phyloP scores from a whole-genome alignment of 805 yeast species.

The Saturnispora diversa region DNA sequence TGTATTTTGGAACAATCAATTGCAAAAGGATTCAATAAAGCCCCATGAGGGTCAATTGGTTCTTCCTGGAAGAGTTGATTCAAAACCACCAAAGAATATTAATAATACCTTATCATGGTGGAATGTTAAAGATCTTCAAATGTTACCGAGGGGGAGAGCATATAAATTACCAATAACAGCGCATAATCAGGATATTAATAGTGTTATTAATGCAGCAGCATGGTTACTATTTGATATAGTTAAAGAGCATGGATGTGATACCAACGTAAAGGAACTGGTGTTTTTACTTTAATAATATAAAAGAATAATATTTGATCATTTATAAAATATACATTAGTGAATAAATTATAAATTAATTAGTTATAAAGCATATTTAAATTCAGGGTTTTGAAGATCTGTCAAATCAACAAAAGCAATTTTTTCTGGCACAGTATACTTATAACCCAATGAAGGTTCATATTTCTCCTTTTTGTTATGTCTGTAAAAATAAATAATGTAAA shows the following conservation, averaged over 20 bases:
- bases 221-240: conserved; percentile 8
- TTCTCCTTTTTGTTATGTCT: conserved; percentile 16
- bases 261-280: conserved; percentile 1
- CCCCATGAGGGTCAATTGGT: conserved; percentile 3
- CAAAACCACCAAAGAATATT: not conserved
- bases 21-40: conserved; percentile 1
- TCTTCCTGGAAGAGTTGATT: conserved; percentile 6
- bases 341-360: too few species aligned
- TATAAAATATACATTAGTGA: too few species aligned
- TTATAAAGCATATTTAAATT: conserved; percentile 28
- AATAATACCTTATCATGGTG: conserved; percentile 4
- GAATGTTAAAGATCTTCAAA: not conserved
- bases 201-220: conserved; percentile 1
- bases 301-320: too few species aligned
- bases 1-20: conserved; percentile 8
- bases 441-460: not conserved
- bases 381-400: conserved; percentile 36
- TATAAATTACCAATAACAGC: conserved; percentile 3
- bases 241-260: conserved; percentile 5
- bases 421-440: conserved; percentile 8
- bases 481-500: conserved; percentile 15
- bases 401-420: conserved; percentile 38
- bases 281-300: conserved; percentile 1
- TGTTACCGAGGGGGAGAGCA: conserved; percentile 7
- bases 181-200: conserved; percentile 3